phyloP scores from a whole-genome alignment of 345 rosid species.

The Punica granatum region DNA sequence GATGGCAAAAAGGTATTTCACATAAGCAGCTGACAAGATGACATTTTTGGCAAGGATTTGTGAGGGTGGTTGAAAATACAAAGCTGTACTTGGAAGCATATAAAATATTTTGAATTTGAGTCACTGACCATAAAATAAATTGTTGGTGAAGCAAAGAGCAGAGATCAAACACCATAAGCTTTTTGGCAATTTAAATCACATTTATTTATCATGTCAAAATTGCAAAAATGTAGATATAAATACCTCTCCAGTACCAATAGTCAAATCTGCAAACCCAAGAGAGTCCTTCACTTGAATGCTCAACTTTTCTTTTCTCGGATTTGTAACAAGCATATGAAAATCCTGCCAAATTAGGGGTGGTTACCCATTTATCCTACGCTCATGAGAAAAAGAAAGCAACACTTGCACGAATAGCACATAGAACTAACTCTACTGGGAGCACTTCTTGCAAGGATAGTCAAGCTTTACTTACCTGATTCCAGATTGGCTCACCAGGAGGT shows the following conservation, averaged over 20 bases:
- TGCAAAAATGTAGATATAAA: background rate
- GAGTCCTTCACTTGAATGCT: conserved; percentile 72
- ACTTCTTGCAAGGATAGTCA: conserved; percentile 6
- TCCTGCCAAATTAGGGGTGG: conserved; percentile 42
- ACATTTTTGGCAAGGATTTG: background rate
- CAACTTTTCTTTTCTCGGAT: conserved; percentile 81
- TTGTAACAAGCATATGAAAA: conserved; percentile 86
- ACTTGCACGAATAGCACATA: background rate
- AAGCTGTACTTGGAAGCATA: background rate
- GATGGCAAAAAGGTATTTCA: background rate
- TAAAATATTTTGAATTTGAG: background rate
- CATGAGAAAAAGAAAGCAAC: background rate
- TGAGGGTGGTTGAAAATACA: background rate
- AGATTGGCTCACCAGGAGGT: conserved; percentile 91
- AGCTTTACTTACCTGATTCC: conserved; percentile 77
- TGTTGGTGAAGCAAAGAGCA: background rate
- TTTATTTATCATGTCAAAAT: background rate
- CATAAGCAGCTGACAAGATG: background rate
- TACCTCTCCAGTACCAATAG: conserved; percentile 88
- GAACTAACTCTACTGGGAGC: conserved; percentile 3
- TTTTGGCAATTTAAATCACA: background rate
- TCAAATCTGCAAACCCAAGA: conserved; percentile 75
- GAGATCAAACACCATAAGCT: background rate
- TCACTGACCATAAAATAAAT: background rate
- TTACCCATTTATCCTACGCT: background rate